Conservation (phyloP, 257 asterid species). For the Galeopsis tetrahit region DNA sequence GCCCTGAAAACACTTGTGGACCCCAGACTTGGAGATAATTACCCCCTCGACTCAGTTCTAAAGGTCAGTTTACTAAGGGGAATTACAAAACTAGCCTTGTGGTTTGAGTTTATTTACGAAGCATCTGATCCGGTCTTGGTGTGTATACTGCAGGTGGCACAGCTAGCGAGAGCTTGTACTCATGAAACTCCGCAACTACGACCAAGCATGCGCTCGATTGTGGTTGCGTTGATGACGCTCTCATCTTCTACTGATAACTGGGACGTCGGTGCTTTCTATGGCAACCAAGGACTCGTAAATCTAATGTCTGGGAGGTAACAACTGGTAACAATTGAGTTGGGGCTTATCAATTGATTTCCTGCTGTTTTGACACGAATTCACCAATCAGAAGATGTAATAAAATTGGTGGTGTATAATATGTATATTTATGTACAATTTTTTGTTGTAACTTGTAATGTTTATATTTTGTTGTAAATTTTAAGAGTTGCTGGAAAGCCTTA, state of each 20-base stretch:
- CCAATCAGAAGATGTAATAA: background rate
- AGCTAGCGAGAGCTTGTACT: constrained; percentile 87
- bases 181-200: constrained; percentile 84
- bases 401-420: background rate
- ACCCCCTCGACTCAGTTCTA: constrained; percentile 69
- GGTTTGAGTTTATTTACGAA: background rate
- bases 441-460: background rate
- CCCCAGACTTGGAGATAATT: constrained; percentile 76
- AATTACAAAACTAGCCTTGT: background rate
- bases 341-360: background rate
- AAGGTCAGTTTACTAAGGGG: constrained; percentile 50
- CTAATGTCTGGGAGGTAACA: constrained; percentile 80
- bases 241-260: constrained; percentile 89
- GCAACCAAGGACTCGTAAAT: constrained; percentile 66
- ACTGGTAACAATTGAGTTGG: background rate
- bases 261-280: constrained; percentile 85
- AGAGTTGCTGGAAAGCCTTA: background rate
- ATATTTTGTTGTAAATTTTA: too few species aligned
- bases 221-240: constrained; percentile 87
- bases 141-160: constrained; percentile 58
- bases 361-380: constrained; percentile 6
- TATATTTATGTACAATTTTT: background rate
- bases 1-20: constrained; percentile 64
- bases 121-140: background rate
- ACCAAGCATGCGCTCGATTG: constrained; percentile 89